phyloP scores from a whole-genome alignment of 2,329 filamentous ascomycete genomes.

The Epichloe coenophiala region DNA sequence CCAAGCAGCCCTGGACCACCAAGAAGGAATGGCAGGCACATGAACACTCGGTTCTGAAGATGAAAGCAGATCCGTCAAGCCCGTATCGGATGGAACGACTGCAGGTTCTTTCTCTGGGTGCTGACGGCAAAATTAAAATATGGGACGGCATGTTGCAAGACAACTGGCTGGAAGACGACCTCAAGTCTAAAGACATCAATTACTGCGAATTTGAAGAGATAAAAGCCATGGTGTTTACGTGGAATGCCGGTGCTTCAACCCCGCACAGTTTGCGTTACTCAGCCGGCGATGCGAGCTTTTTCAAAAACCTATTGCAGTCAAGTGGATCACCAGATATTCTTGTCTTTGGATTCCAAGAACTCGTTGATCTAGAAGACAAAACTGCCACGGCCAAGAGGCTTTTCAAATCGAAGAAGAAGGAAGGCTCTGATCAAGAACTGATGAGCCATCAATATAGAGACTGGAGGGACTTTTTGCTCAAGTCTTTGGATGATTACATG shows the following conservation, averaged over 20 bases:
- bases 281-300: slow-evolving; percentile 66
- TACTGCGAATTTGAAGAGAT: slow-evolving; percentile 81
- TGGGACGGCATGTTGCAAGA: slow-evolving; percentile 93
- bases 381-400: slow-evolving; percentile 93
- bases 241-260: slow-evolving; percentile 97
- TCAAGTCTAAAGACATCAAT: slow-evolving; percentile 70
- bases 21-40: slow-evolving; percentile 95
- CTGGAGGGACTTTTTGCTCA: slow-evolving; percentile 82
- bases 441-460: slow-evolving; percentile 97
- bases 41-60: slow-evolving; percentile 63
- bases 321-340: slow-evolving; percentile 75
- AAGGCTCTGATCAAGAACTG: slow-evolving; percentile 66
- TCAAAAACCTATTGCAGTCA: slow-evolving; percentile 65
- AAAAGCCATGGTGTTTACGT: slow-evolving; percentile 71
- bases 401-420: slow-evolving; percentile 81
- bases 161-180: slow-evolving; percentile 83
- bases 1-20: slow-evolving; percentile 69
- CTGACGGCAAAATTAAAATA: slow-evolving; percentile 67
- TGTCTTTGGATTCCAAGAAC: slow-evolving; percentile 92
- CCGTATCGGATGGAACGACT: slow-evolving; percentile 74
- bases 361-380: slow-evolving; percentile 97
- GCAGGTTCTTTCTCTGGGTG: slow-evolving; percentile 76
- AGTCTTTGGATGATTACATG: slow-evolving; percentile 73
- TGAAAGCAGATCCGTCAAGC: slow-evolving; percentile 67
- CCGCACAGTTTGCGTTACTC: slow-evolving; percentile 65